Evolutionary conservation across 225 moss, liverwort and hornwort species (phyloP), one percentile per base, ranked within the genome.

Genomic region (Pseudisothecium myosuroides): DNA sequence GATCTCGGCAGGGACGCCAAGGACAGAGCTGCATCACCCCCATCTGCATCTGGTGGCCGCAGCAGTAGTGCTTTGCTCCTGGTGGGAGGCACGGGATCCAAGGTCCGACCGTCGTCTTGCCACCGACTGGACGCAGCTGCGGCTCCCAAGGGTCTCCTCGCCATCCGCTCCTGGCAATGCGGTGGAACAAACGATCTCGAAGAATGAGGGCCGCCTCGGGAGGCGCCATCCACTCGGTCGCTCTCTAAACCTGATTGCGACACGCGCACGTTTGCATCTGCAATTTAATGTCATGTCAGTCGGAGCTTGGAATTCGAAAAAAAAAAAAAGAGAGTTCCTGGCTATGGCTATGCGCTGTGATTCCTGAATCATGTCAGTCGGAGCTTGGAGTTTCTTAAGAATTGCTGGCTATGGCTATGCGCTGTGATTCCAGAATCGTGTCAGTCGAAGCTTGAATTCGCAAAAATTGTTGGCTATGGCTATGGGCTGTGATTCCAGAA

Each of bases 201-300:
- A 68, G 90, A 45, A 21, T 45, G 73, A 54, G 61, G 66, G 56
- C 67, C 88, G 50, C 82, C 83, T 59, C 45, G 65, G 47, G 89
- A 86, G 80, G 79, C 52, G 31, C 79, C 59, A 27, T 59, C 66
- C 19, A 63, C 62, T 62, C 87, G 89, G 86, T 88, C 92, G 27
- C 80, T 89, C 39, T 92, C 85, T 63, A 92, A 88, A 31, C 90
- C 91, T 21, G 88, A 78, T 32, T 83, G 69, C 32, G 87, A 86
- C 85, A 88, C 87, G 29, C 83, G 85, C 29, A 83, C 91, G 13
- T 94, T 91, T 54, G 89, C 90, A 62, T 93, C 94, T 94, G 92
- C 88, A 80, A 64, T 50, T 9, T n/a, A 80, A 50, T 37, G 39
- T 26, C 19, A 66, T 47, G 80, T 88, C 78, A 86, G 91, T 68